A percentile compares a stretch with the other conserved stretches of the same genome.
Evolutionary conservation across 1,139 yeast genomes (phyloP).

Genomic region (Tardiomyces digboiensis): DNA sequence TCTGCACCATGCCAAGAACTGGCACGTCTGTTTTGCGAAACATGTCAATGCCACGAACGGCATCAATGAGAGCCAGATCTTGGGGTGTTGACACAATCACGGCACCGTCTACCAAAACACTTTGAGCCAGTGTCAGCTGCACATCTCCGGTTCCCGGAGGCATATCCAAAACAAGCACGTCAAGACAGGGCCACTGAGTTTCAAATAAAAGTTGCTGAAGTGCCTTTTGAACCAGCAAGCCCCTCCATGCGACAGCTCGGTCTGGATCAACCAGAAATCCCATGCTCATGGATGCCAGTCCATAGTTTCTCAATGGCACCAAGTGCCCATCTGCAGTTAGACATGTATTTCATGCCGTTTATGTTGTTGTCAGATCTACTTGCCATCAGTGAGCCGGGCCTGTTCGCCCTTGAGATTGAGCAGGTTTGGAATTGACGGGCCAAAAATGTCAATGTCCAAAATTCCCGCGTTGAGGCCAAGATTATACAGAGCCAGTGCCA

Average conservation of each 20-base stretch:
- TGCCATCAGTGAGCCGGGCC: constrained; percentile 37
- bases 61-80: constrained; percentile 76
- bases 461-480: constrained; percentile 56
- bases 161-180: constrained; percentile 68
- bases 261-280: constrained; percentile 57
- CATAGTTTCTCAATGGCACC: constrained; percentile 66
- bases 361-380: constrained; percentile 3
- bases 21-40: constrained; percentile 69
- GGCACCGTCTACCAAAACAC: constrained; percentile 68
- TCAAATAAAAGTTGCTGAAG: constrained; percentile 73
- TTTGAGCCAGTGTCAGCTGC: constrained; percentile 73
- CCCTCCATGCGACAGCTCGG: constrained; percentile 86
- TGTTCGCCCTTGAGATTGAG: constrained; percentile 46
- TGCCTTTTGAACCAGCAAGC: constrained; percentile 82
- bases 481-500: constrained; percentile 46
- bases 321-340: constrained; percentile 37
- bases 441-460: constrained; percentile 75
- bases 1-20: constrained; percentile 67
- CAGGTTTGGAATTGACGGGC: constrained; percentile 72
- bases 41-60: constrained; percentile 73
- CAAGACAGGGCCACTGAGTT: constrained; percentile 65
- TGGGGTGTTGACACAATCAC: constrained; percentile 82
- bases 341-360: background rate
- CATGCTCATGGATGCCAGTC: constrained; percentile 83
- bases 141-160: constrained; percentile 95